These are phyloP conservation scores for Penicillium pulvis DNA, from an alignment of 495 filamentous ascomycete genomes.

Conservation along the genomic window DNA sequence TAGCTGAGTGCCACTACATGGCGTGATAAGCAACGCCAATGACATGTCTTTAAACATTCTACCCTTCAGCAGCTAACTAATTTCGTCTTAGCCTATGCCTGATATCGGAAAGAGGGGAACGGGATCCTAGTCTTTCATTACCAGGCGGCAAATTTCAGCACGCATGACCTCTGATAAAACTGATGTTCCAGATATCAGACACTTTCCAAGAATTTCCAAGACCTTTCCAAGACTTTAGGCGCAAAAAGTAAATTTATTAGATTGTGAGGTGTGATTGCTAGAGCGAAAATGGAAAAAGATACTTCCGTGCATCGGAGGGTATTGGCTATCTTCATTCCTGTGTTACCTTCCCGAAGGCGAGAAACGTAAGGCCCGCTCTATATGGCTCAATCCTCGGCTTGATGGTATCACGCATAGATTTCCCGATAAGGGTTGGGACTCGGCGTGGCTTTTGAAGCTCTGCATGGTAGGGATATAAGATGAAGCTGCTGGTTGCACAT, in stretches of 20 bases:
- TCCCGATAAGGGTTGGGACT: not conserved
- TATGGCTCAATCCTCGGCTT: not conserved
- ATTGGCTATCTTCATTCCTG: not conserved
- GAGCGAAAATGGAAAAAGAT: not conserved
- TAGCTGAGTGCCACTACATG: not conserved
- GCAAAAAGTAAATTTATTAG: not conserved
- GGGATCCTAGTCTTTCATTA: not conserved
- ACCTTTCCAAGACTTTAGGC: not conserved
- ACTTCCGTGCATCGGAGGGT: not conserved
- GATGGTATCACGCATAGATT: not conserved
- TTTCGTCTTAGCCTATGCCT: not conserved
- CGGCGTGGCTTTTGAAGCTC: not conserved
- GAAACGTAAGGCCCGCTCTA: not conserved
- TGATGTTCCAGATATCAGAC: not conserved
- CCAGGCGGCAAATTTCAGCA: not conserved
- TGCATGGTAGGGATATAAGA: not conserved
- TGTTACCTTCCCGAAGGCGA: not conserved
- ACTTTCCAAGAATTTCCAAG: not conserved
- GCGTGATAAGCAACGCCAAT: conserved; percentile 5
- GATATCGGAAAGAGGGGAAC: not conserved
- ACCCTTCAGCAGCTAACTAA: not conserved
- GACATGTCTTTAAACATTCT: not conserved
- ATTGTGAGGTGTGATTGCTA: conserved; percentile 5
- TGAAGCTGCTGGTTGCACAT: not conserved
- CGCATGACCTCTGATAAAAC: not conserved